Conservation (phyloP, 2,329 filamentous ascomycete genomes). For the Aspergillus brasiliensis region DNA sequence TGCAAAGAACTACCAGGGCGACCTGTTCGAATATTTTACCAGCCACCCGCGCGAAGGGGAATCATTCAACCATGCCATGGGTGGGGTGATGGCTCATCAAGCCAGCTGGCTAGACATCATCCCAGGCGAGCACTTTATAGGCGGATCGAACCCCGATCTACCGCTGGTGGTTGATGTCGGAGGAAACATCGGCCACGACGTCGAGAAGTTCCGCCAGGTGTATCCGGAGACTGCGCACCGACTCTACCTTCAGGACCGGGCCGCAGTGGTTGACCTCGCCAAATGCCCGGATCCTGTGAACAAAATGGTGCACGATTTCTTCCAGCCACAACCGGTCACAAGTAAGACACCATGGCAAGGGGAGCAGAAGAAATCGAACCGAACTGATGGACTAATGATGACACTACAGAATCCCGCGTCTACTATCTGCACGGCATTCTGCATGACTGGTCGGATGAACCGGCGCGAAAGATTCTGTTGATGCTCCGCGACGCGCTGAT, state of each 20-base stretch:
- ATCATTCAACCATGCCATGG: slow-evolving; percentile 8
- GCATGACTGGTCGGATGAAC: not conserved
- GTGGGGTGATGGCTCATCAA: slow-evolving; percentile 6
- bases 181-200: slow-evolving; percentile 7
- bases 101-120: slow-evolving; percentile 5
- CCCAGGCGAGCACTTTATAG: not conserved
- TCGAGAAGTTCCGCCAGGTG: not conserved
- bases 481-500: not conserved
- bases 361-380: too few species aligned
- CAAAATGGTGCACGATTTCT: slow-evolving; percentile 10
- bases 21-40: slow-evolving; percentile 2
- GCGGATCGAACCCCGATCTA: not conserved
- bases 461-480: not conserved
- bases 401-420: not conserved
- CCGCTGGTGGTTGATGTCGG: slow-evolving; percentile 2
- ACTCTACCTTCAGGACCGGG: slow-evolving; percentile 4
- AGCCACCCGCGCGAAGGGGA: not conserved
- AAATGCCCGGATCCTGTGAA: slow-evolving; percentile 2
- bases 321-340: slow-evolving; percentile 6
- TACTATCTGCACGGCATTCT: not conserved
- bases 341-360: not conserved
- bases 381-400: too few species aligned
- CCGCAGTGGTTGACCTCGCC: not conserved
- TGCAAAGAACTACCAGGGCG: not conserved
- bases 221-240: not conserved